Percentiles rank a stretch among this genome's conserved stretches.
Evolutionary conservation across 2,329 filamentous ascomycete genomes (phyloP).

Genomic region (Cyphellophora attinorum): DNA sequence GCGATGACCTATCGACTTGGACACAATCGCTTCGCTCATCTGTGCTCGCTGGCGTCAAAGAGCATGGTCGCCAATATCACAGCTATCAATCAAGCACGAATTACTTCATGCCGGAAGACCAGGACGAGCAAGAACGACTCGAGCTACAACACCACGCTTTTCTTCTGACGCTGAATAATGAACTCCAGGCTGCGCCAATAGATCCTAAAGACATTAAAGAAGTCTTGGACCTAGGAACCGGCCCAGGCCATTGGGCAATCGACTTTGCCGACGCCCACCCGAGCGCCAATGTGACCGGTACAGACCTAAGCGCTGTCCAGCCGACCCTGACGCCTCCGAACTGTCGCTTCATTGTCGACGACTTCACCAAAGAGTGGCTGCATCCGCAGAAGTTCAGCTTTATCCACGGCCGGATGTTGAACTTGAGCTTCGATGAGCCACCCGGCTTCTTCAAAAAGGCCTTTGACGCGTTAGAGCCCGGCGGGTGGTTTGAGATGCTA

Average conservation of each 20-base stretch:
- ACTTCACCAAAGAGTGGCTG: slow-evolving; percentile 17
- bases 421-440: slow-evolving; percentile 28
- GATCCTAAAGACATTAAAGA: slow-evolving; percentile 2
- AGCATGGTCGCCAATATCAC: slow-evolving; percentile 16
- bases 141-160: slow-evolving; percentile 16
- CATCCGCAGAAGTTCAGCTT: slow-evolving; percentile 18
- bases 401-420: slow-evolving; percentile 20
- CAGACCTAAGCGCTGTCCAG: slow-evolving; percentile 17
- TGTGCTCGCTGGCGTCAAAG: slow-evolving; percentile 12
- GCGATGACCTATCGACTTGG: slow-evolving; percentile 5
- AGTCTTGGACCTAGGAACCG: slow-evolving; percentile 14
- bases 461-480: slow-evolving; percentile 15
- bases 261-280: slow-evolving; percentile 18
- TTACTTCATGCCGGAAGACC: slow-evolving; percentile 22
- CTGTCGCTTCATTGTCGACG: slow-evolving; percentile 23
- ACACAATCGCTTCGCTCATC: slow-evolving; percentile 6
- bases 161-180: slow-evolving; percentile 3
- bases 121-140: slow-evolving; percentile 24
- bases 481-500: slow-evolving; percentile 31
- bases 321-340: slow-evolving; percentile 20
- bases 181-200: slow-evolving; percentile 8
- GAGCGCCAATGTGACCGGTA: slow-evolving; percentile 10
- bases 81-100: slow-evolving; percentile 6
- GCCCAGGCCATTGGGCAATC: slow-evolving; percentile 14
- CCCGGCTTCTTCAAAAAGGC: slow-evolving; percentile 21